These are phyloP conservation scores for Pichia sp. DNA, from an alignment of 1,139 yeast species.

Conservation along the genomic window DNA sequence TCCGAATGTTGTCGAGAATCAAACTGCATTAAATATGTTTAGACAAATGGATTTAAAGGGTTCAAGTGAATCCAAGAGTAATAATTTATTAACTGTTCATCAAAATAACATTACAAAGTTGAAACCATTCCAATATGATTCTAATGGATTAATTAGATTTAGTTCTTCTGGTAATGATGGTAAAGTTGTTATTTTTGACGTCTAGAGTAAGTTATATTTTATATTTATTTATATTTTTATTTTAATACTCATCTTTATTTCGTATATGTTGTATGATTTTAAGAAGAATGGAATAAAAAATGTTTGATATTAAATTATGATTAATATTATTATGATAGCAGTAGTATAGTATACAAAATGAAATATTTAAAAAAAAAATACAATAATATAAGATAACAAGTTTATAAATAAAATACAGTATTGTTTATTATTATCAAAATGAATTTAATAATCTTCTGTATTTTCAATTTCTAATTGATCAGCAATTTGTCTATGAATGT, in stretches of 20 bases:
- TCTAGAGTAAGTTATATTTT: slow-evolving; percentile 16
- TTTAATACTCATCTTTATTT: background rate
- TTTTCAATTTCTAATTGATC: slow-evolving; percentile 12
- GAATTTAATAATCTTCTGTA: slow-evolving; percentile 3
- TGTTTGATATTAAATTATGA: too few species aligned
- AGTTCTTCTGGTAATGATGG: slow-evolving; percentile 86
- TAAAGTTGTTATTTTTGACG: slow-evolving; percentile 64
- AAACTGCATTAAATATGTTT: slow-evolving; percentile 90
- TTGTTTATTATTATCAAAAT: too few species aligned
- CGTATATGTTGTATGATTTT: background rate
- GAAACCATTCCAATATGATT: slow-evolving; percentile 39
- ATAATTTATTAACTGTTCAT: slow-evolving; percentile 68
- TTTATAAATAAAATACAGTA: too few species aligned
- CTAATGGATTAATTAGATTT: slow-evolving; percentile 41
- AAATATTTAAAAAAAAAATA: too few species aligned
- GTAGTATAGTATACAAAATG: too few species aligned
- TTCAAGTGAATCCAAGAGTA: slow-evolving; percentile 46
- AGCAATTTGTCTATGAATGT: slow-evolving; percentile 15
- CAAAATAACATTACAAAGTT: slow-evolving; percentile 83
- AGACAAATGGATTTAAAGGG: slow-evolving; percentile 95
- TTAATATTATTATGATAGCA: too few species aligned
- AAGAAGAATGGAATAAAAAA: too few species aligned
- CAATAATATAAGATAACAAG: background rate
- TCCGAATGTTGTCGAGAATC: slow-evolving; percentile 53
- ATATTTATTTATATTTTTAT: background rate